phyloP scores from a whole-genome alignment of 805 yeast species.

The Ogataea henricii region DNA sequence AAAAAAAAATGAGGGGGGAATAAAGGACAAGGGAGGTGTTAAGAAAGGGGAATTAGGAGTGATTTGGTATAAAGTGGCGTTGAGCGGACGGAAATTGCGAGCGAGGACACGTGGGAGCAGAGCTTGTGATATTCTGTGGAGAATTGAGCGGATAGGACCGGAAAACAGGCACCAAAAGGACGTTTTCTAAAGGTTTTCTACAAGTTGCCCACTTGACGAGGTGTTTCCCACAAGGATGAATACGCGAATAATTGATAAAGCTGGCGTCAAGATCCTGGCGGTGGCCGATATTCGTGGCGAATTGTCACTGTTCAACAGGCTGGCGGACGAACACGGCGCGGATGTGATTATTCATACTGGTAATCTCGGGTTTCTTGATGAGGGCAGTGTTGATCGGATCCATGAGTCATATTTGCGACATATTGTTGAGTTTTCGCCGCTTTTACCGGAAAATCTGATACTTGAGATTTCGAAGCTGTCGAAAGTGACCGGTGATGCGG shows the following conservation, averaged over 20 bases:
- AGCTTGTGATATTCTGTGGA: background rate
- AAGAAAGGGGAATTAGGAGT: background rate
- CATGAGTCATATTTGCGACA: conserved; percentile 62
- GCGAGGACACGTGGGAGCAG: background rate
- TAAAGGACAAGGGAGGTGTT: background rate
- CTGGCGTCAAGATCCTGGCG: conserved; percentile 31
- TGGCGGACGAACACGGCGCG: conserved; percentile 50
- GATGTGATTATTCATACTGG: conserved; percentile 68
- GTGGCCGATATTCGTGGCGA: conserved; percentile 62
- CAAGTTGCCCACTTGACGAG: too few species aligned
- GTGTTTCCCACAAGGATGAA: conserved; percentile 6
- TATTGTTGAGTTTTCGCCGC: conserved; percentile 65
- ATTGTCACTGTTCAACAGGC: conserved; percentile 47
- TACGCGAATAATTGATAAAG: conserved; percentile 20
- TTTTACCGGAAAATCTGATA: conserved; percentile 50
- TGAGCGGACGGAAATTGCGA: background rate
- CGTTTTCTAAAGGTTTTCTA: too few species aligned
- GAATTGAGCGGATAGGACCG: too few species aligned
- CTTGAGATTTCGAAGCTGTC: conserved; percentile 55
- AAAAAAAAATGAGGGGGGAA: background rate
- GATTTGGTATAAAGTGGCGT: background rate
- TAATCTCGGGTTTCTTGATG: conserved; percentile 77
- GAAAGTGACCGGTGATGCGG: conserved; percentile 44
- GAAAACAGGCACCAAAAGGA: too few species aligned
- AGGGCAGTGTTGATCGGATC: conserved; percentile 52